These are phyloP conservation scores for Mycena crocata DNA, from an alignment of 768 basidiomycete species.

Conservation along the genomic window DNA sequence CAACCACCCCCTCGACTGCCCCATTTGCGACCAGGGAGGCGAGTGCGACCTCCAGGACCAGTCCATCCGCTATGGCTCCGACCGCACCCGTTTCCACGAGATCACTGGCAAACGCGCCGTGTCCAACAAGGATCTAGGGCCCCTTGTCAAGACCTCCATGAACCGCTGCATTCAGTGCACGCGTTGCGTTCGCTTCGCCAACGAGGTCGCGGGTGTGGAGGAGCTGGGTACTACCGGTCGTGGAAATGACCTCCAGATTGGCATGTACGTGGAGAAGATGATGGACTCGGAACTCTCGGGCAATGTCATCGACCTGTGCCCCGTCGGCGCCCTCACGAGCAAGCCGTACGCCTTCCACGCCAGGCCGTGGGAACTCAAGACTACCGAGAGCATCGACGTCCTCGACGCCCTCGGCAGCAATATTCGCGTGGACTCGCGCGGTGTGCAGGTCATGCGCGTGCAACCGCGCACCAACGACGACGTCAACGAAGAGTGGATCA, in stretches of 20 bases:
- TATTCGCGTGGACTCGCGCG: constrained; percentile 95
- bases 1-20: constrained; percentile 98
- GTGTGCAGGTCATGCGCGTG: constrained; percentile 96
- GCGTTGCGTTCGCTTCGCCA: constrained; percentile 98
- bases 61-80: constrained; percentile 98
- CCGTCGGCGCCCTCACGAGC: constrained; percentile 97
- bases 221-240: constrained; percentile 97
- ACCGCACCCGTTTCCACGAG: constrained; percentile 98
- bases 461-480: constrained; percentile 97
- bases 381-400: constrained; percentile 96
- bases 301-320: constrained; percentile 97
- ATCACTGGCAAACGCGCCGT: constrained; percentile 97
- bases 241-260: constrained; percentile 98
- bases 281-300: constrained; percentile 98
- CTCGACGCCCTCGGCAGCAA: constrained; percentile 96
- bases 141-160: constrained; percentile 98
- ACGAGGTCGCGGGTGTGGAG: constrained; percentile 98
- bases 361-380: constrained; percentile 98
- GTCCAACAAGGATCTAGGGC: constrained; percentile 98
- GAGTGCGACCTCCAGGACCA: constrained; percentile 99
- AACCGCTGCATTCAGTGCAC: constrained; percentile 99
- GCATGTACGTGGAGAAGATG: constrained; percentile 97
- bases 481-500: constrained; percentile 99
- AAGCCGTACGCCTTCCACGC: constrained; percentile 99
- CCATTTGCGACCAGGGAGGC: constrained; percentile 98